Evolutionary conservation across 805 yeast species (phyloP).

Genomic region (Lipomyces mesembrius): DNA sequence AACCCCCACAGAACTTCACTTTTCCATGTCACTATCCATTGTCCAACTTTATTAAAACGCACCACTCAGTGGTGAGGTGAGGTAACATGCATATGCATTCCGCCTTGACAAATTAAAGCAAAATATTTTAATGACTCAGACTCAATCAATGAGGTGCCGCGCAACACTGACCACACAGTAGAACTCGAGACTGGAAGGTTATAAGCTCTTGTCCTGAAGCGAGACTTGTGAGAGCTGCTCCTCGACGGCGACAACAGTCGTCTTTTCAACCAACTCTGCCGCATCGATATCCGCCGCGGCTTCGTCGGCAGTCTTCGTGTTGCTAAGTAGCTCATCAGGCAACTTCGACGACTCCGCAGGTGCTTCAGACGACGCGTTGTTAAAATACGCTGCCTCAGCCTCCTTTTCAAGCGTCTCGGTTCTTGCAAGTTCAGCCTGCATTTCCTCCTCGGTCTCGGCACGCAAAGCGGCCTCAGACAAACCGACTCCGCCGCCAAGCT

Average conservation of each 20-base stretch:
- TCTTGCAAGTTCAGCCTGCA: constrained; percentile 22
- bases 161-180: too few relatives aligned
- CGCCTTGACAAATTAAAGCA: too few relatives aligned
- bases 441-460: constrained; percentile 43
- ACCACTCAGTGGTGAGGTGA: not conserved
- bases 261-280: constrained; percentile 29
- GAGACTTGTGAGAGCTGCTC: constrained; percentile 30
- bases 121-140: not conserved
- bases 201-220: constrained; percentile 25
- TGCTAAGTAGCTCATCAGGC: constrained; percentile 28
- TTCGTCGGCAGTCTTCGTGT: constrained; percentile 21
- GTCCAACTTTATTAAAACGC: not conserved
- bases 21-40: not conserved
- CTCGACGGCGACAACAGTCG: constrained; percentile 24
- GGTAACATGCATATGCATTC: not conserved
- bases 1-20: not conserved
- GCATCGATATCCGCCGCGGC: constrained; percentile 27
- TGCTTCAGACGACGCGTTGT: constrained; percentile 1
- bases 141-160: too few relatives aligned
- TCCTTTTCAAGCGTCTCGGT: constrained; percentile 16
- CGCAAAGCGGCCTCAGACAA: constrained; percentile 82
- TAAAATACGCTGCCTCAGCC: constrained; percentile 15
- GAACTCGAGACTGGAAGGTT: not conserved
- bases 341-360: constrained; percentile 15
- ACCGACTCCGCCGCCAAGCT: constrained; percentile 75